Evolutionary conservation across 352 stramenopile genomes (phyloP).

Genomic region (Thalassiosira mediterranea): DNA sequence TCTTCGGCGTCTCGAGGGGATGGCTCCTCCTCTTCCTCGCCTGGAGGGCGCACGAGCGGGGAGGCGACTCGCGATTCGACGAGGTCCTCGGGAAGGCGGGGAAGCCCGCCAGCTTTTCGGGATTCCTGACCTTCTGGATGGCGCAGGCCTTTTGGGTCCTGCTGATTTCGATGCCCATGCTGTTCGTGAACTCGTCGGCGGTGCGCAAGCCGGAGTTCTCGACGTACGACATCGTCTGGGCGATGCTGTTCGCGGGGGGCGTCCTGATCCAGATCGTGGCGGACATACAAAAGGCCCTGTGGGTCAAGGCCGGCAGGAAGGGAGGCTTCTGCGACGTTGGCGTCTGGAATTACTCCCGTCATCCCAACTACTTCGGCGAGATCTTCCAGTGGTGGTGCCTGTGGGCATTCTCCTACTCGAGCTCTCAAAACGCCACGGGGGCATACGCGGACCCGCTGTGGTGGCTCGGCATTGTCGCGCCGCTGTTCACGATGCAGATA

Average conservation of each 20-base stretch:
- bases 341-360: constrained; percentile 65
- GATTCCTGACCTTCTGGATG: constrained; percentile 72
- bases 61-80: constrained; percentile 70
- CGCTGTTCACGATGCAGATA: constrained; percentile 74
- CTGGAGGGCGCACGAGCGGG: constrained; percentile 66
- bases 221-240: constrained; percentile 46
- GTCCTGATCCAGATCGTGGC: constrained; percentile 66
- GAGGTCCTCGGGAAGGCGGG: constrained; percentile 54
- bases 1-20: constrained; percentile 59
- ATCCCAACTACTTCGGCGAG: constrained; percentile 79
- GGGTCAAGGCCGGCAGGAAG: constrained; percentile 54
- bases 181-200: constrained; percentile 59
- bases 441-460: constrained; percentile 44
- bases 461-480: constrained; percentile 62
- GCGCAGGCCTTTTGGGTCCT: constrained; percentile 70
- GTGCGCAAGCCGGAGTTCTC: constrained; percentile 40
- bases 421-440: constrained; percentile 35
- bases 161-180: constrained; percentile 62
- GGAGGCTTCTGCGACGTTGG: constrained; percentile 56
- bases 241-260: constrained; percentile 42
- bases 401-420: constrained; percentile 51
- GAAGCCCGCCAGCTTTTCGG: constrained; percentile 12
- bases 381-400: constrained; percentile 74
- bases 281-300: constrained; percentile 69
- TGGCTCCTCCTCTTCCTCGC: constrained; percentile 71